phyloP scores from a whole-genome alignment of 345 rosid genomes.

The Aethionema arabicum region DNA sequence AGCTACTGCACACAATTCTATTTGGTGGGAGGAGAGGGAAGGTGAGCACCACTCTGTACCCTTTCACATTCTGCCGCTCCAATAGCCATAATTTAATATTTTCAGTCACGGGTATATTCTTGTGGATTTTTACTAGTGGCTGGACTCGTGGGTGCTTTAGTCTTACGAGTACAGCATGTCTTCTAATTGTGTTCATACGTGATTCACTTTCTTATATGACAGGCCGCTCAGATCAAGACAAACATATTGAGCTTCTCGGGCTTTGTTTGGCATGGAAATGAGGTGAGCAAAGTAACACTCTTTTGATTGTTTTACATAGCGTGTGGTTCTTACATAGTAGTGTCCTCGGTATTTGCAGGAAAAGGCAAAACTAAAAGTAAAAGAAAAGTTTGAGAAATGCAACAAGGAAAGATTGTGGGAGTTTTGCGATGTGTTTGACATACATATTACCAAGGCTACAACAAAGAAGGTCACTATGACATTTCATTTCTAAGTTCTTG shows the following conservation, averaged over 20 bases:
- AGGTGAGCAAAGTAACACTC: constrained; percentile 49
- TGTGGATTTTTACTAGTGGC: constrained; percentile 11
- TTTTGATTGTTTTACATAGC: constrained; percentile 6
- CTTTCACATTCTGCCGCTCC: neutral
- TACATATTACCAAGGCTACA: constrained; percentile 56
- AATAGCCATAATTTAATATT: constrained; percentile 8
- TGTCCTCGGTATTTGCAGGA: constrained; percentile 52
- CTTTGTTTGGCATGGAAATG: constrained; percentile 90
- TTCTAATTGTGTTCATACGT: constrained; percentile 21
- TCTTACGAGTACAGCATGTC: constrained; percentile 24
- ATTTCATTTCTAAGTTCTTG: neutral
- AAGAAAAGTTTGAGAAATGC: constrained; percentile 85
- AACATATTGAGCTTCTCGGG: constrained; percentile 87
- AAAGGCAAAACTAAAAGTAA: constrained; percentile 71
- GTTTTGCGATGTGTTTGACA: constrained; percentile 79
- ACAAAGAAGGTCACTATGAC: constrained; percentile 63
- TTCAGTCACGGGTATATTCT: constrained; percentile 6
- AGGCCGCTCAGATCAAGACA: constrained; percentile 86
- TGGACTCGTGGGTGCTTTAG: neutral
- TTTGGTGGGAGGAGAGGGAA: constrained; percentile 80
- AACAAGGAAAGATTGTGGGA: constrained; percentile 81
- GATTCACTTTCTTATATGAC: constrained; percentile 41
- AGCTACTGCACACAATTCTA: constrained; percentile 68
- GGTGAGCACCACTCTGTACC: constrained; percentile 44
- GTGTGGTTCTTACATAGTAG: constrained; percentile 7